phyloP scores from a whole-genome alignment of 2,329 filamentous ascomycete genomes.

The Lachnellula occidentalis region DNA sequence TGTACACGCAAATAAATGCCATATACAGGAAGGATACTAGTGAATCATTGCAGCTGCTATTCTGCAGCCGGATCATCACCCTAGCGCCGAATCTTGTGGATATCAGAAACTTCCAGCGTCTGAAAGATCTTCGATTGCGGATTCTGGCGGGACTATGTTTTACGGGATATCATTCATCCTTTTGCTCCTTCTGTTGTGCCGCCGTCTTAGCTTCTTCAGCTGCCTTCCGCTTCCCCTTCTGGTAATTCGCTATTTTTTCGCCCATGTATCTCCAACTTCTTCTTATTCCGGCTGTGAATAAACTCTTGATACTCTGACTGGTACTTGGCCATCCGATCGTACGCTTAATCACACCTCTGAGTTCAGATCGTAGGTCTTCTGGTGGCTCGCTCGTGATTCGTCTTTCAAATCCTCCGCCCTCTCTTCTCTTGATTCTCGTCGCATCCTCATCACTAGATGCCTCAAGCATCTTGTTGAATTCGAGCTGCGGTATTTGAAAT shows the following conservation, averaged over 20 bases:
- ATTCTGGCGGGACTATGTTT: not conserved
- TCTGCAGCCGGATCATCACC: not conserved
- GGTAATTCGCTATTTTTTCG: slow-evolving; percentile 72
- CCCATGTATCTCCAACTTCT: slow-evolving; percentile 69
- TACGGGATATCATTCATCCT: not conserved
- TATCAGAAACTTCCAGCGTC: not conserved
- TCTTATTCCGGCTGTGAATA: slow-evolving; percentile 69
- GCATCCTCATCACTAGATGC: slow-evolving; percentile 67
- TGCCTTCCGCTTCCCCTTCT: slow-evolving; percentile 28
- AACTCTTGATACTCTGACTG: slow-evolving; percentile 77
- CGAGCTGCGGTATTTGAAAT: slow-evolving; percentile 74
- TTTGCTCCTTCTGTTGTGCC: slow-evolving; percentile 2
- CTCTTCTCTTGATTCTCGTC: slow-evolving; percentile 61
- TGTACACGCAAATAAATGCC: not conserved
- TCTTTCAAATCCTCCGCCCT: slow-evolving; percentile 80
- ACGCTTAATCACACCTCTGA: slow-evolving; percentile 72
- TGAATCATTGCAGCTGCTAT: not conserved
- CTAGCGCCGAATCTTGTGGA: not conserved
- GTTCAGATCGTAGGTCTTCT: slow-evolving; percentile 60
- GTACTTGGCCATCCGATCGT: slow-evolving; percentile 93
- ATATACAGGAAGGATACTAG: not conserved
- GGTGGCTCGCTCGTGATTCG: slow-evolving; percentile 69
- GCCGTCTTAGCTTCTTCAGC: slow-evolving; percentile 8
- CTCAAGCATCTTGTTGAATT: slow-evolving; percentile 82
- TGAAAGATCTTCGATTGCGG: too few species aligned